Base-by-base conservation (phyloP, 2,329 filamentous ascomycete species). In the Leptodontidium sp. region DNA sequence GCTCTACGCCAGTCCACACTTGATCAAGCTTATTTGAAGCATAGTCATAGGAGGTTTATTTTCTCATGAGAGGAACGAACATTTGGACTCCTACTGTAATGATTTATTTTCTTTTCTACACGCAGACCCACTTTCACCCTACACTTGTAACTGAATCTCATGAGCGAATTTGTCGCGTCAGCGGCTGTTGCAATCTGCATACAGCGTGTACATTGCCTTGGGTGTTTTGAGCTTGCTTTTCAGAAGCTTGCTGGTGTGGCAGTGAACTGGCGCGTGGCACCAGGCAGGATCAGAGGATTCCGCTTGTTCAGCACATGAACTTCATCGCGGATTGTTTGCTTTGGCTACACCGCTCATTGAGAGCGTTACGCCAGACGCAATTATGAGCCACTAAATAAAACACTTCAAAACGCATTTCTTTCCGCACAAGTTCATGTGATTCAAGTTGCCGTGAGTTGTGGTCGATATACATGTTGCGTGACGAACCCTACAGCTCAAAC, bases 81-180 rank as follows among this genome's bases (percentile, higher is more conserved):
- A 57, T 64, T 66, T 70, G 21, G 53, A 71, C 68, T 72, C 68
- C 70, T 62, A 65, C 45, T 69, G 73, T 72, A 73, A 70, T 71
- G 57, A 65, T 66, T 52, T 66, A 66, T 70, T 76, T 75, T 73
- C 68, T 72, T 75, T 76, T 76, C 70, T 74, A 69, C 68, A 64
- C 53, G 47, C 72, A 73, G 62, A 63, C 68, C 67, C 61, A 68
- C 64, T 76, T 76, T 71, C 69, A 71, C 67, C 65, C 68, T 76
- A 76, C 73, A 74, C 68, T 76, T 78, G 76, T 78, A 78, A 77
- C 75, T 75, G 68, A 73, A 74, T 65, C 64, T 75, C 65, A 74
- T 75, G 71, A 74, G 74, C 69, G 71, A 72, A 72, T 72, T 75
- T 77, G 72, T 76, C 69, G 74, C 66, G 65, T 73, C 70, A 71